These are phyloP conservation scores for Pseudogymnoascus sp. DNA, from an alignment of 2,329 filamentous ascomycete genomes.

Conservation along the genomic window DNA sequence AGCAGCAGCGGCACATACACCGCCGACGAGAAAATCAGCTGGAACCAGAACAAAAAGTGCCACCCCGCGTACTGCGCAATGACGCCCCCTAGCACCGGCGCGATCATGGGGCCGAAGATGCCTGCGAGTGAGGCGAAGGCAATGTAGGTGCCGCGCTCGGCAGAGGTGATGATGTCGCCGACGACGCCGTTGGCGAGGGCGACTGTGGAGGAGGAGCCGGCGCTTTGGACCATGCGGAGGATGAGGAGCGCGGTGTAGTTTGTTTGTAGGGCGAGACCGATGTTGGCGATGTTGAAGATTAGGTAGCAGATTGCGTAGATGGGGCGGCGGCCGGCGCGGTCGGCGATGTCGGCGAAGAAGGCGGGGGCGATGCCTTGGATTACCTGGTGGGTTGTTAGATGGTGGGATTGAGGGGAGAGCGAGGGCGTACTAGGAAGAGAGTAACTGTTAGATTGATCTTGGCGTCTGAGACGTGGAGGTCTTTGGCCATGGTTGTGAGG, in stretches of 20 bases:
- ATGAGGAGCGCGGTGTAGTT: constrained; percentile 43
- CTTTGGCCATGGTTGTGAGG: constrained; percentile 27
- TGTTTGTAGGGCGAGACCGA: constrained; percentile 42
- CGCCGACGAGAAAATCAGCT: constrained; percentile 15
- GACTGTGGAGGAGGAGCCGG: constrained; percentile 50
- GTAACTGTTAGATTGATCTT: constrained; percentile 2
- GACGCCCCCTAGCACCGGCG: constrained; percentile 51
- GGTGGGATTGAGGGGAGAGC: constrained; percentile 35
- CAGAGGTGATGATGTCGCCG: constrained; percentile 52
- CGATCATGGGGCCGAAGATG: constrained; percentile 41
- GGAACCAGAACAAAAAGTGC: constrained; percentile 50
- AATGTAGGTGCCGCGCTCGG: constrained; percentile 57
- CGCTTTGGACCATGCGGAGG: constrained; percentile 46
- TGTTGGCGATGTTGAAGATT: constrained; percentile 45
- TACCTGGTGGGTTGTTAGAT: constrained; percentile 34
- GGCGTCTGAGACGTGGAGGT: constrained; percentile 27
- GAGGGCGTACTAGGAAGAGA: not conserved
- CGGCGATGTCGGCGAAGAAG: constrained; percentile 47
- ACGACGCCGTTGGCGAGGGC: constrained; percentile 51
- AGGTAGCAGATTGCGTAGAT: constrained; percentile 45
- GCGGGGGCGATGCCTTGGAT: constrained; percentile 51
- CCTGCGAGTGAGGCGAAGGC: constrained; percentile 51
- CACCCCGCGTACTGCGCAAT: constrained; percentile 49
- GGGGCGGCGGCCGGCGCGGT: constrained; percentile 44
- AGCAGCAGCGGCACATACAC: constrained; percentile 19